Evolutionary conservation across 2,329 filamentous ascomycete genomes (phyloP), one percentile per base, ranked within the genome.

Genomic region (Sarocladium strictum): DNA sequence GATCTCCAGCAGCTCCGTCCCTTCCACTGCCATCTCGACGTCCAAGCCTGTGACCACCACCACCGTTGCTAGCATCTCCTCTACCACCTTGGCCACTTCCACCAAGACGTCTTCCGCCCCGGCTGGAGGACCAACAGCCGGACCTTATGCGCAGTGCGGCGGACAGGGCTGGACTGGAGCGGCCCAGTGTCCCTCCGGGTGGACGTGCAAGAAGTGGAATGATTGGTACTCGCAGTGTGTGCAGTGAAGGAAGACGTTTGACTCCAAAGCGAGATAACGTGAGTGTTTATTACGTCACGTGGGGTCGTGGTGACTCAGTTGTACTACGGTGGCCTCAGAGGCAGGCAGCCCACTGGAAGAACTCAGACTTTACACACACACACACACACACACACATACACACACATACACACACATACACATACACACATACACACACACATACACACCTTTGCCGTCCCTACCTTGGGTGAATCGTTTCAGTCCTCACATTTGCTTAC

Each of bases 61-160:
- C 41, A 47, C 41, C 41, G 24, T 26, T 21, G 29, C 45, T 19
- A 32, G 19, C 12, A 17, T 50, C 45, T 50, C 45, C 45, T 50
- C 45, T 23, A 50, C 45, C 23, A 50, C 45, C 23, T 32, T 50
- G 45, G 45, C 32, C 45, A 50, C 45, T 32, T 50, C 45, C 45
- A 50, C 45, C 45, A 50, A 50, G 45, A 50, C 45, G 23, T 50
- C 45, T 50, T 50, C 45, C 23, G 45, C 45, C 26, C 45, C 45
- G 24, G 45, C 45, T 4, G 45, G 45, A 50, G 45, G 45, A 50
- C 24, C 6, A 17, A 50, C 45, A 17, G 45, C 45, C 11, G 24
- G 10, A 29, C 45, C 45, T 32, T 50, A 50, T 33, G 9, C 10
- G 45, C 45, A 50, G 45, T 50, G 45, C 45, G 45, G 45, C 27